Evolutionary conservation across 1,284 basidiomycete genomes (phyloP).

Genomic region (Trametes pubescens): DNA sequence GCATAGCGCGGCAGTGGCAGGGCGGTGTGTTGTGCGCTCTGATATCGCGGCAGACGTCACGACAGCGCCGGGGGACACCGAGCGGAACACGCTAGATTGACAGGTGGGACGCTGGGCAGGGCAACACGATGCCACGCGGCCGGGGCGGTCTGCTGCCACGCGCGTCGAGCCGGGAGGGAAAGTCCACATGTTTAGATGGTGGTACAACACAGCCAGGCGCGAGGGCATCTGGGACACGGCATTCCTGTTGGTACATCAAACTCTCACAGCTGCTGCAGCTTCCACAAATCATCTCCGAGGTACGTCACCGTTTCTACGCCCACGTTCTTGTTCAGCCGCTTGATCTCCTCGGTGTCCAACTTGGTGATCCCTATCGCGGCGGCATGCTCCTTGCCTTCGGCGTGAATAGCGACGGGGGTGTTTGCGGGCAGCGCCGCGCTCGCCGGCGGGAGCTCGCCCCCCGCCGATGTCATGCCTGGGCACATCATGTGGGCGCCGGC

Average conservation of each 20-base stretch:
- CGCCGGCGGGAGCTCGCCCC: constrained; percentile 86
- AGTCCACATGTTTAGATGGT: background rate
- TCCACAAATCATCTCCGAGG: constrained; percentile 93
- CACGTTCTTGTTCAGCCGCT: constrained; percentile 87
- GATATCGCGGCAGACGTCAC: constrained; percentile 7
- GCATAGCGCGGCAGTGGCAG: background rate
- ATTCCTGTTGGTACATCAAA: constrained; percentile 24
- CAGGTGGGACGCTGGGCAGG: background rate
- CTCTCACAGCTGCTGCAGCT: constrained; percentile 69
- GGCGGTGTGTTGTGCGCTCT: constrained; percentile 3
- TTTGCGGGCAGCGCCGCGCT: constrained; percentile 74
- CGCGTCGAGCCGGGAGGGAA: background rate
- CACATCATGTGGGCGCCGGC: constrained; percentile 97
- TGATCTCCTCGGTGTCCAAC: constrained; percentile 89
- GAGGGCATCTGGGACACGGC: background rate
- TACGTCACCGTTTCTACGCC: constrained; percentile 90
- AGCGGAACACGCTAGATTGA: background rate
- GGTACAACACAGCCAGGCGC: constrained; percentile 18
- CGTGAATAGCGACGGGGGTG: constrained; percentile 85
- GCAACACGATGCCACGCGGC: background rate
- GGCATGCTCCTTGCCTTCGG: constrained; percentile 96
- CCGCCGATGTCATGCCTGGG: constrained; percentile 93
- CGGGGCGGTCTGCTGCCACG: background rate
- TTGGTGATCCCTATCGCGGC: constrained; percentile 90
- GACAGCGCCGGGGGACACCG: constrained; percentile 10